Percentiles rank a stretch among this genome's conserved stretches.
phyloP scores from a whole-genome alignment of 768 basidiomycete species.

The Boletus bicolor region DNA sequence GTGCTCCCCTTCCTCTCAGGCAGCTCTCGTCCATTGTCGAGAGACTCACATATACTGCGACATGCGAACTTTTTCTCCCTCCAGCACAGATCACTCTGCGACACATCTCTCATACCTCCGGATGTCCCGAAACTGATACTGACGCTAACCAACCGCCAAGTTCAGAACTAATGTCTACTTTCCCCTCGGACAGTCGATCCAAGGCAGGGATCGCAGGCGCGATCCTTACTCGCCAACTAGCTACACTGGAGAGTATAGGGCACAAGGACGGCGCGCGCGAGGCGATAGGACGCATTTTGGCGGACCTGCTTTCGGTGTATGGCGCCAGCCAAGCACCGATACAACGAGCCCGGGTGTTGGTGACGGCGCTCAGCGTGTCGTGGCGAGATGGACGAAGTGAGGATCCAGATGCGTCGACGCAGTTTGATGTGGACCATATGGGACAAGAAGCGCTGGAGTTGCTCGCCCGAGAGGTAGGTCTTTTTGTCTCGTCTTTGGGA shows the following conservation, averaged over 20 bases:
- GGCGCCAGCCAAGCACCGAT: constrained; percentile 47
- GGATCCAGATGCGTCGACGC: constrained; percentile 20
- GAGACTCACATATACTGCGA: constrained; percentile 60
- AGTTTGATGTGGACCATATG: constrained; percentile 33
- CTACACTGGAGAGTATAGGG: constrained; percentile 48
- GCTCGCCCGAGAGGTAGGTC: constrained; percentile 41
- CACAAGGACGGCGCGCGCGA: constrained; percentile 55
- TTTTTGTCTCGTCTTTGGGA: background rate
- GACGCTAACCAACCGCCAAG: background rate
- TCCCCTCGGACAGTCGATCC: constrained; percentile 12
- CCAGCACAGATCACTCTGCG: constrained; percentile 49
- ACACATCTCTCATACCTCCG: background rate
- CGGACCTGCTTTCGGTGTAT: constrained; percentile 52
- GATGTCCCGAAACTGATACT: background rate
- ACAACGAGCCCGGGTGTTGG: constrained; percentile 53
- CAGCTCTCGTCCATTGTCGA: constrained; percentile 64
- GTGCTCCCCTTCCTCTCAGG: constrained; percentile 40
- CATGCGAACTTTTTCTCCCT: constrained; percentile 61
- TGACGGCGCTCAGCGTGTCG: constrained; percentile 51
- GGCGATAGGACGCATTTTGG: constrained; percentile 42
- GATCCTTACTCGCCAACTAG: constrained; percentile 61
- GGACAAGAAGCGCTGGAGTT: constrained; percentile 42
- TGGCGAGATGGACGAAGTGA: constrained; percentile 27
- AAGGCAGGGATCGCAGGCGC: constrained; percentile 42
- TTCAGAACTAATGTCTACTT: constrained; percentile 8